phyloP scores from a whole-genome alignment of 2,329 filamentous ascomycete species.

The Paecilomyces sp. region DNA sequence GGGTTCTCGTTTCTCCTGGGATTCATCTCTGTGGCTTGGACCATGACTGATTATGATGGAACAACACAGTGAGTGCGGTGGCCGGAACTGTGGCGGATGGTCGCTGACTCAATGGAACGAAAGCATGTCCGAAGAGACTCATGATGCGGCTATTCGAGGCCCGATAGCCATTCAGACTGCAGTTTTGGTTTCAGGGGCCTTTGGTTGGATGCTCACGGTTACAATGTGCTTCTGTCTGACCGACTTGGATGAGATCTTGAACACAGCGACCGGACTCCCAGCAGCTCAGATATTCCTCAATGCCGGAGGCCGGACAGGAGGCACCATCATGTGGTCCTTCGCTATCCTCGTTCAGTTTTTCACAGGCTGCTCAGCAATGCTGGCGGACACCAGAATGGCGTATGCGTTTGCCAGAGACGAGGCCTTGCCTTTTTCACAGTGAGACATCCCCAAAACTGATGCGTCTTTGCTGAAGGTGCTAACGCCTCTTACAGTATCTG shows the following conservation, averaged over 20 bases:
- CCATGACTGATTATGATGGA: constrained; percentile 64
- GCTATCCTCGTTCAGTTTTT: constrained; percentile 59
- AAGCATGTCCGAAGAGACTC: constrained; percentile 60
- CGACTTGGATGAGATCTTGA: constrained; percentile 50
- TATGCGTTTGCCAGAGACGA: constrained; percentile 56
- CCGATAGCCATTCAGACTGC: constrained; percentile 54
- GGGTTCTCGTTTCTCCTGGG: constrained; percentile 57
- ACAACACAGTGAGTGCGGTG: constrained; percentile 50
- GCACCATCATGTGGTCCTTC: constrained; percentile 55
- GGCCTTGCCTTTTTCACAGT: constrained; percentile 54
- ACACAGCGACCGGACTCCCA: constrained; percentile 53
- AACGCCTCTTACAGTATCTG: constrained; percentile 35
- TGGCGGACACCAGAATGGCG: constrained; percentile 57
- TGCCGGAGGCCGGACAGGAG: constrained; percentile 50
- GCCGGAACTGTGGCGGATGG: constrained; percentile 10
- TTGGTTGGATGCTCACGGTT: constrained; percentile 59
- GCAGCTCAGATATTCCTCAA: constrained; percentile 56
- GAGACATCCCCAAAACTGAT: constrained; percentile 7
- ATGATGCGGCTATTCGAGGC: constrained; percentile 54
- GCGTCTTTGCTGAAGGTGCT: background rate
- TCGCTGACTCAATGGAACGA: constrained; percentile 9
- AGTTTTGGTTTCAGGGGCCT: constrained; percentile 51
- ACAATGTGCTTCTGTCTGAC: constrained; percentile 57
- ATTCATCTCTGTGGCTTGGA: constrained; percentile 40
- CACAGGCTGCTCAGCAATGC: constrained; percentile 57